A percentile compares a stretch with the other conserved stretches of the same genome.
Evolutionary conservation across 116 monocot species (phyloP).

Genomic region (Papilionanthe hybrid): DNA sequence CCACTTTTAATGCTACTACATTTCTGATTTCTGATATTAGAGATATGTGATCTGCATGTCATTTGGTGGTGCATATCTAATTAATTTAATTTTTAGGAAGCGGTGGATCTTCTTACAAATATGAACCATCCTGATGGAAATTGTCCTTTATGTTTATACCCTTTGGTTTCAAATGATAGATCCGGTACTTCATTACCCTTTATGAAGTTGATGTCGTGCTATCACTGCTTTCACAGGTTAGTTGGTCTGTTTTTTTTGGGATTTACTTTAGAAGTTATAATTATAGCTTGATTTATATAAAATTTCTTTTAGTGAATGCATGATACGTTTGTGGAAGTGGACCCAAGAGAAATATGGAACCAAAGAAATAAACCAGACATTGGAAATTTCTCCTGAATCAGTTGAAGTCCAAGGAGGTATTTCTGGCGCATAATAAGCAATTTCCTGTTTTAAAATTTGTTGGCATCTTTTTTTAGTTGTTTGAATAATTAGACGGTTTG

Average conservation of each 20-base stretch:
- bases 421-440: background rate
- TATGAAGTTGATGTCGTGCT: constrained; percentile 99
- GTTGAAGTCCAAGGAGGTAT: constrained; percentile 31
- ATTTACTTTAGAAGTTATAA: background rate
- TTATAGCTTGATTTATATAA: constrained; percentile 2
- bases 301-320: constrained; percentile 57
- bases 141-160: constrained; percentile 83
- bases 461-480: background rate
- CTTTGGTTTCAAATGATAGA: constrained; percentile 53
- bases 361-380: constrained; percentile 13
- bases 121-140: constrained; percentile 96
- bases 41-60: background rate
- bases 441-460: background rate
- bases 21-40: constrained; percentile 3
- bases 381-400: constrained; percentile 12
- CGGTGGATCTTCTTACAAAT: constrained; percentile 72
- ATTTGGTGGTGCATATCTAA: background rate
- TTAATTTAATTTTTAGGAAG: constrained; percentile 41
- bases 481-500: background rate
- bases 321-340: constrained; percentile 81
- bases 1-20: background rate
- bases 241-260: background rate
- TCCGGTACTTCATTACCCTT: constrained; percentile 39
- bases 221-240: constrained; percentile 96
- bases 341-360: constrained; percentile 41